Evolutionary conservation across 148 eudicot genomes (phyloP), one percentile per base, ranked within the genome.

Genomic region (Diospyros lotus): DNA sequence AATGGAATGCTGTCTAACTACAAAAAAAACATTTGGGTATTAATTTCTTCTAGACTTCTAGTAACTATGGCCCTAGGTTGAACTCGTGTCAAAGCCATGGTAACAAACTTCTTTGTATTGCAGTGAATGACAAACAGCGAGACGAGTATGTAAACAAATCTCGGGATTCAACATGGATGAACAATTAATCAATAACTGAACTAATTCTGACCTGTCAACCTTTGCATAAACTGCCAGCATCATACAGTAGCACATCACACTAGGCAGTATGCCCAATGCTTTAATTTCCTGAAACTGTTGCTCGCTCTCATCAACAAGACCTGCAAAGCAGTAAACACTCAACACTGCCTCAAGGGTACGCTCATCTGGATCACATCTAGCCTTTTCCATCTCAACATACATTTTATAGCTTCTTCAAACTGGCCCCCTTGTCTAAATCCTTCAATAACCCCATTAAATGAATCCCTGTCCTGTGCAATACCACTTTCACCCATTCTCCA

Each of bases 191-290:
- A 28, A 58, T n/a, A 69, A 17, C 9, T 59, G 73, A 39, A 75
- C 61, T 58, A 69, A 75, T 66, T 53, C 86, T 75, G 66, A 94
- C 98, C 98, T 90, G 86, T 89, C 91, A 71, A 79, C 74, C 78
- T 86, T 94, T 39, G 93, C 98, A 78, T 89, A 92, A 74, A 89
- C 88, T 53, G 95, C 92, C 78, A 94, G 85, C 97, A 94, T 90
- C 98, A 94, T 94, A 75, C 95, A 94, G 75, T 94, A 94, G 79
- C 96, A 86, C 91, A 92, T 94, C 41, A 92, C 87, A 79, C 91
- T 92, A 5, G 98, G 98, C 64, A 89, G 85, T 71, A 88, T 81
- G 52, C 93, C 98, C 74, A 85, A 80, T 65, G 83, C 90, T 86
- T 89, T 90, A 42, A 94, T 94, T 86, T 94, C 97, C 82, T 66